A percentile compares a stretch with the other conserved stretches of the same genome.
Evolutionary conservation across 768 basidiomycete genomes (phyloP).

Genomic region (Mycena capillaripes): DNA sequence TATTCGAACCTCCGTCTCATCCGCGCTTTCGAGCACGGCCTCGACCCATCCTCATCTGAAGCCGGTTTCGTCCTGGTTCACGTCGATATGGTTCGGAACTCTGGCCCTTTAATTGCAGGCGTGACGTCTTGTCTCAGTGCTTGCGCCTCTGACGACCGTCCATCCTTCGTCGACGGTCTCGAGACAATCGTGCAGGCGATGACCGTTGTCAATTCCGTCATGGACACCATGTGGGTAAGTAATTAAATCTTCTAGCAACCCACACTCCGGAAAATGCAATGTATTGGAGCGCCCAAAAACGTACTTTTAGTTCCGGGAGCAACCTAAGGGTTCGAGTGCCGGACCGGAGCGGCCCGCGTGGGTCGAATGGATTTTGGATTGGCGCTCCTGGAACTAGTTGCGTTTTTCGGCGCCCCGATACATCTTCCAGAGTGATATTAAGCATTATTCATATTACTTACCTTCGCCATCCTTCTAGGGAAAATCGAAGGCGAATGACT

Average conservation of each 20-base stretch:
- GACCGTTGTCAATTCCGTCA: slow-evolving; percentile 33
- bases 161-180: slow-evolving; percentile 40
- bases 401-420: too few relatives aligned
- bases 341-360: too few relatives aligned
- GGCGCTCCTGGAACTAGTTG: too few relatives aligned
- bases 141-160: slow-evolving; percentile 36
- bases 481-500: slow-evolving; percentile 43
- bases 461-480: too few relatives aligned
- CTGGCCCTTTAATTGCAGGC: slow-evolving; percentile 42
- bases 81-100: slow-evolving; percentile 47
- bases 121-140: slow-evolving; percentile 42
- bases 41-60: slow-evolving; percentile 41
- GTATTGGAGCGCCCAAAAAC: too few relatives aligned
- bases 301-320: too few relatives aligned
- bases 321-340: too few relatives aligned
- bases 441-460: too few relatives aligned
- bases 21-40: slow-evolving; percentile 49
- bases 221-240: slow-evolving; percentile 50
- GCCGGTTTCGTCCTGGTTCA: slow-evolving; percentile 45
- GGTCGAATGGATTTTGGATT: too few relatives aligned
- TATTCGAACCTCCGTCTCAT: slow-evolving; percentile 50
- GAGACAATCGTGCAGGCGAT: slow-evolving; percentile 34
- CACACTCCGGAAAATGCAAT: too few relatives aligned
- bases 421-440: too few relatives aligned
- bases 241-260: too few relatives aligned